Evolutionary conservation across 2,329 filamentous ascomycete species (phyloP), one percentile per base, ranked within the genome.

Genomic region (Leptographium flavum): DNA sequence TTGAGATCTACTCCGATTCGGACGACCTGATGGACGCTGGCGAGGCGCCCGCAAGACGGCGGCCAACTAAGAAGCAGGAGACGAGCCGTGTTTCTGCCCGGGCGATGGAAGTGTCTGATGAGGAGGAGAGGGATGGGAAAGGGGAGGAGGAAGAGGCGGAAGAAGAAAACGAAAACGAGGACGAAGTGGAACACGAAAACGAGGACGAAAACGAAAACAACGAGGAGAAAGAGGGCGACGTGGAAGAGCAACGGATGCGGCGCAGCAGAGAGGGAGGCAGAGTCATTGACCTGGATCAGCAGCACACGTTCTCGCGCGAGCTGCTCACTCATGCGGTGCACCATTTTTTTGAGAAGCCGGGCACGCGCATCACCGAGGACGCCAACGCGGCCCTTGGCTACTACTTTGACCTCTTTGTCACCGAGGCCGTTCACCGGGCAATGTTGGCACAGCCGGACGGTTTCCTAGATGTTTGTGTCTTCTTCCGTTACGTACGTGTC

Each of bases 331-430:
- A 79, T 31, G 65, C 95, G 4, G 67, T 95, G 30, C 81, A 93
- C 58, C 78, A 88, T 54, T 78, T 83, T 58, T 94, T 95, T 57
- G 70, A 81, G 54, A 71, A 73, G 49, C 42, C 43, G 13, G 28
- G 36, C 46, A 88, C 83, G 22, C 72, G 81, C 53, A 79, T 94
- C 52, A 79, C 80, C 8, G 80, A 76, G 54, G 83, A 87, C 56
- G 87, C 87, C 4, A 85, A 88, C 58, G 71, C 67, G 7, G 75
- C 87, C 1, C 74, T 88, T 47, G 82, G 79, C 14, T 87, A 82
- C 63, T 96, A 96, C 59, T 73, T 95, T 62, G 87, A 95, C 61
- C 76, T 90, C 0, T 96, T 95, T 63, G 83, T 94, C 44, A 73
- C 83, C 50, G 90, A 96, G 65, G 86, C 87, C 1, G 79, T 96